Evolutionary conservation across 768 basidiomycete genomes (phyloP).

Genomic region (Boletellus ananiceps): DNA sequence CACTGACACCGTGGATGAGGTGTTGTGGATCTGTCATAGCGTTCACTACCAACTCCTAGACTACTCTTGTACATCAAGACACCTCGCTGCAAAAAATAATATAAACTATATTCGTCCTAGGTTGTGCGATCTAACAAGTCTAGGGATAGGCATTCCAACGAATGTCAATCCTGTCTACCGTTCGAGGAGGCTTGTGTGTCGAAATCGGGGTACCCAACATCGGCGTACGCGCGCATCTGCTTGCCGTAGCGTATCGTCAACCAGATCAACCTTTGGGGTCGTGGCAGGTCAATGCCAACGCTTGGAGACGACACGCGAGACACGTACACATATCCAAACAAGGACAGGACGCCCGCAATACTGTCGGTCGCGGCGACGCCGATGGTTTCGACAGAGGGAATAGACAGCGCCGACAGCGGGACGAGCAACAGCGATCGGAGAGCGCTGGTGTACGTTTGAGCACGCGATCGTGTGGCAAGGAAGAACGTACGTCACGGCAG

Average conservation of each 20-base stretch:
- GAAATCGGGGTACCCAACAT: slow-evolving; percentile 48
- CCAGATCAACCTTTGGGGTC: slow-evolving; percentile 42
- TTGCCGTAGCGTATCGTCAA: slow-evolving; percentile 53
- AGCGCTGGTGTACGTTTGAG: slow-evolving; percentile 5
- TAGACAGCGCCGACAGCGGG: slow-evolving; percentile 11
- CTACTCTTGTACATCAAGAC: no score
- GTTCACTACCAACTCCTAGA: no score
- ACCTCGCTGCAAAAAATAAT: no score
- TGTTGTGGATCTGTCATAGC: no score
- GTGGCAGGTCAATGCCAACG: not conserved
- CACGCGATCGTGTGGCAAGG: not conserved
- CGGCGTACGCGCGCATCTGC: slow-evolving; percentile 50
- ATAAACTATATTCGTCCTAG: no score
- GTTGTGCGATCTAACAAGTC: no score
- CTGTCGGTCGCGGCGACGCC: slow-evolving; percentile 51
- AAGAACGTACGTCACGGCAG: slow-evolving; percentile 46
- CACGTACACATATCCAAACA: slow-evolving; percentile 52
- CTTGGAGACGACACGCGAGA: not conserved
- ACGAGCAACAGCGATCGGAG: slow-evolving; percentile 22
- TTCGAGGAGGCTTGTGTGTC: not conserved
- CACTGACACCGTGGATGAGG: no score
- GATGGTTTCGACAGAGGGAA: slow-evolving; percentile 45
- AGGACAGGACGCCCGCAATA: slow-evolving; percentile 41
- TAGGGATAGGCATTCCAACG: no score
- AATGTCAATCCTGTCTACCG: not conserved